These are phyloP conservation scores for Epichloe scottii DNA, from an alignment of 2,329 filamentous ascomycete genomes.

Conservation along the genomic window DNA sequence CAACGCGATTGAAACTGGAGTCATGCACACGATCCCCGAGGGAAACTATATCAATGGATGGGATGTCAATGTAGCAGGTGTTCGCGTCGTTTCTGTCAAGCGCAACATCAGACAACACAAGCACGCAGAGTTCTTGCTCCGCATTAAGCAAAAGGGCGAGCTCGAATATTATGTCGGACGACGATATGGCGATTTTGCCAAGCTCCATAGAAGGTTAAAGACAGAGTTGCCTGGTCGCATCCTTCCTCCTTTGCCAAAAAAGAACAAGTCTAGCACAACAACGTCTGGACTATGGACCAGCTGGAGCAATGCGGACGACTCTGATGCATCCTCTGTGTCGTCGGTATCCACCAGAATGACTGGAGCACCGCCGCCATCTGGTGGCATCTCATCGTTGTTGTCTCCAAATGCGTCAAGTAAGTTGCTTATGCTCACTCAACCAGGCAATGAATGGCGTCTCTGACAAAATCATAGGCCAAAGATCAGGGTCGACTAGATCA, in stretches of 20 bases:
- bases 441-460: neutral
- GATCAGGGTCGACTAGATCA: constrained; percentile 18
- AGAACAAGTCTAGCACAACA: constrained; percentile 74
- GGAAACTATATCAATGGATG: constrained; percentile 89
- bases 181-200: constrained; percentile 78
- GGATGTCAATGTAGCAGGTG: constrained; percentile 91
- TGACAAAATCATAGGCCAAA: neutral
- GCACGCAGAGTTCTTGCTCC: constrained; percentile 85
- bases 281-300: constrained; percentile 42
- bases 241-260: constrained; percentile 73
- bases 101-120: constrained; percentile 81
- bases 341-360: constrained; percentile 60
- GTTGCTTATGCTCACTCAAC: neutral
- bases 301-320: constrained; percentile 47
- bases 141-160: constrained; percentile 67
- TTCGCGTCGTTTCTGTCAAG: constrained; percentile 68
- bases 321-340: constrained; percentile 69
- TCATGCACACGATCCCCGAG: constrained; percentile 77
- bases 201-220: constrained; percentile 65
- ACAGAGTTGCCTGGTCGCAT: constrained; percentile 85
- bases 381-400: constrained; percentile 14
- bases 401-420: constrained; percentile 13
- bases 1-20: constrained; percentile 79
- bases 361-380: constrained; percentile 16
- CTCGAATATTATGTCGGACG: constrained; percentile 69